These are phyloP conservation scores for Boeremia exigua DNA, from an alignment of 2,329 filamentous ascomycete species.

Conservation along the genomic window DNA sequence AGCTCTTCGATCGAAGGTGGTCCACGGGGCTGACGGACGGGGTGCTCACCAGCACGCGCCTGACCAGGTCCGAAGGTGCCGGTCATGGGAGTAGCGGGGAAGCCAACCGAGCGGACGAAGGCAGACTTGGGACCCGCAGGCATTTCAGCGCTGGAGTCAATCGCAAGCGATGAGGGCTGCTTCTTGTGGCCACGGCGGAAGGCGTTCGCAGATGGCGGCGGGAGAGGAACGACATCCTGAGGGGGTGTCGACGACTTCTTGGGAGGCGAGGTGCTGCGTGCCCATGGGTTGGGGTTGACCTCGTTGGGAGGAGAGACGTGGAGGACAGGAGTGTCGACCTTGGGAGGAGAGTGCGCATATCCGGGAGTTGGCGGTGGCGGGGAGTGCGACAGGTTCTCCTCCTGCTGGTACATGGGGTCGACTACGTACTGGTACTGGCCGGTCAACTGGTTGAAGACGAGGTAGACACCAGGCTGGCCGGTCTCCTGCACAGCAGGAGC, in stretches of 20 bases:
- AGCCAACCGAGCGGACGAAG: constrained; percentile 58
- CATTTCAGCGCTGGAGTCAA: constrained; percentile 62
- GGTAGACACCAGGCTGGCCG: constrained; percentile 76
- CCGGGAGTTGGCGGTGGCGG: constrained; percentile 55
- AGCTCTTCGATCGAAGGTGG: constrained; percentile 93
- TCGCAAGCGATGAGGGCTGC: constrained; percentile 70
- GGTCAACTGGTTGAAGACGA: constrained; percentile 84
- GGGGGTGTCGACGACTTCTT: constrained; percentile 71
- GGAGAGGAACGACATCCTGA: constrained; percentile 74
- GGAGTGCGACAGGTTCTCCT: constrained; percentile 53
- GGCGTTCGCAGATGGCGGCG: constrained; percentile 86
- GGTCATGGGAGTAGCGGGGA: constrained; percentile 80
- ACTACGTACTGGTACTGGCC: constrained; percentile 83
- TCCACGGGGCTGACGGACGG: constrained; percentile 87
- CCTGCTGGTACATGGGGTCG: constrained; percentile 66
- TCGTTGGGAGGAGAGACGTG: constrained; percentile 81
- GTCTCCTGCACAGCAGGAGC: constrained; percentile 70
- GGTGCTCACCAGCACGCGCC: constrained; percentile 91
- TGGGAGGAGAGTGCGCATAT: constrained; percentile 46
- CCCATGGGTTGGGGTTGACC: constrained; percentile 57
- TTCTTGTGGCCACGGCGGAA: constrained; percentile 97
- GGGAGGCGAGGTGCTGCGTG: constrained; percentile 69
- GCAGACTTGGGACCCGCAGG: constrained; percentile 75
- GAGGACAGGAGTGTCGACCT: constrained; percentile 62
- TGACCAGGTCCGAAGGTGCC: constrained; percentile 93